These are phyloP conservation scores for Starmerella stigmatis DNA, from an alignment of 805 yeast genomes.

Conservation along the genomic window DNA sequence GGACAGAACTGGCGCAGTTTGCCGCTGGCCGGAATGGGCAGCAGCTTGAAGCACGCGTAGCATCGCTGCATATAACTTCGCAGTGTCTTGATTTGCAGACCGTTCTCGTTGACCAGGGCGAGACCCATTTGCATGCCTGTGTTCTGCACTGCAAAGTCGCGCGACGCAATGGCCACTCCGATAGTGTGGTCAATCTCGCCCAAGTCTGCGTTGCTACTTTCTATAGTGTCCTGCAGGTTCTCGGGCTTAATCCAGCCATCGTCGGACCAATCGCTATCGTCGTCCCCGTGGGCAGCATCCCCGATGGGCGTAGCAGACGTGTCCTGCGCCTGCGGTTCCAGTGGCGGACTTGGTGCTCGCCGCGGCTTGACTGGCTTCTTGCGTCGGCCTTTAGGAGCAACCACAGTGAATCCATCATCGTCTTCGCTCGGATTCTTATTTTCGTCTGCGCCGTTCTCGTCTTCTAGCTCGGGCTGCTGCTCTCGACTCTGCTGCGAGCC, in stretches of 20 bases:
- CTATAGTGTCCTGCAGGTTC: conserved; percentile 58
- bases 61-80: conserved; percentile 92
- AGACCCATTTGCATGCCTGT: conserved; percentile 85
- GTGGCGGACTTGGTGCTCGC: neutral
- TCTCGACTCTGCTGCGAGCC: neutral
- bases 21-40: conserved; percentile 56
- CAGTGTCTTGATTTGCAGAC: conserved; percentile 72
- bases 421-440: conserved; percentile 8
- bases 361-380: conserved; percentile 7
- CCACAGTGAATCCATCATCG: conserved; percentile 23
- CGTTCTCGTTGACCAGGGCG: conserved; percentile 76
- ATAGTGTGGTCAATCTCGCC: conserved; percentile 37
- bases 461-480: conserved; percentile 6
- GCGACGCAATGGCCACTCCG: conserved; percentile 79
- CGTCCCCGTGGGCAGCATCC: conserved; percentile 33
- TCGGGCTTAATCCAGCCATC: conserved; percentile 92
- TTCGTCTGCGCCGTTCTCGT: conserved; percentile 1
- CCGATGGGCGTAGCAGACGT: no score
- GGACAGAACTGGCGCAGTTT: conserved; percentile 72
- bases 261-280: conserved; percentile 66
- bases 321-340: neutral
- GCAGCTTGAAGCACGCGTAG: conserved; percentile 85
- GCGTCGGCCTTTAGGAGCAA: conserved; percentile 16
- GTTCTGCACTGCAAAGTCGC: conserved; percentile 96
- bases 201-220: conserved; percentile 59